Evolutionary conservation across 129 eudicot species (phyloP), one percentile per base, ranked within the genome.

Genomic region (Lactuca sativa): DNA sequence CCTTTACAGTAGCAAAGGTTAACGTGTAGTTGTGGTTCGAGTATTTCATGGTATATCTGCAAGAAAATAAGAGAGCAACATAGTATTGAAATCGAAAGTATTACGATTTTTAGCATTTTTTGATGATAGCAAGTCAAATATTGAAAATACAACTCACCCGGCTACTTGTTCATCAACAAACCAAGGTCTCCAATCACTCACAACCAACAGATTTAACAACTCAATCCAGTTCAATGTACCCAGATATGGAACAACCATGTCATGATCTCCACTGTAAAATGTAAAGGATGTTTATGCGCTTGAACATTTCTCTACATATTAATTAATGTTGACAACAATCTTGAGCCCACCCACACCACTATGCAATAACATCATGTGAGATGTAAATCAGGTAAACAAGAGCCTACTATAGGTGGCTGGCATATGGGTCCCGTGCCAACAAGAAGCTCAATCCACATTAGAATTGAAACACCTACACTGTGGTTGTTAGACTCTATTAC

Each of bases 201-300:
- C 52, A 47, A 12, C 52, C 4, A 12, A 47, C 52, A 47, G 52
- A 47, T 47, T 47, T 47, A 47, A 5, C 4, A 15, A 47, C 12
- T 47, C 52, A 47, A 47, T 47, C 52, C 52, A 47, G 15, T 47
- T 47, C 4, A 47, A 47, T 4, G 52, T 47, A 47, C 52, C 52
- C 52, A 47, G 0, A 47, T 47, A 47, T 11, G 52, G 52, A 47
- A 47, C 15, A 11, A 11, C n/a, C 52, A 47, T 47, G 52, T 68
- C 73, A 68, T 68, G 73, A 52, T 68, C 73, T 25, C 73, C 73
- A 33, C 73, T 68, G 62, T 32, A 18, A 58, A 58, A 18, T 10
- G n/a, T 9, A 33, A 18, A 7, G 4, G 6, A 58, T 25, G 36
- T 7, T 58, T 58, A 3, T 47, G 1, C 12, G 4, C 5, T 47